These are phyloP conservation scores for Haematococcus lacustris DNA, from an alignment of 139 green algal species.

Conservation along the genomic window DNA sequence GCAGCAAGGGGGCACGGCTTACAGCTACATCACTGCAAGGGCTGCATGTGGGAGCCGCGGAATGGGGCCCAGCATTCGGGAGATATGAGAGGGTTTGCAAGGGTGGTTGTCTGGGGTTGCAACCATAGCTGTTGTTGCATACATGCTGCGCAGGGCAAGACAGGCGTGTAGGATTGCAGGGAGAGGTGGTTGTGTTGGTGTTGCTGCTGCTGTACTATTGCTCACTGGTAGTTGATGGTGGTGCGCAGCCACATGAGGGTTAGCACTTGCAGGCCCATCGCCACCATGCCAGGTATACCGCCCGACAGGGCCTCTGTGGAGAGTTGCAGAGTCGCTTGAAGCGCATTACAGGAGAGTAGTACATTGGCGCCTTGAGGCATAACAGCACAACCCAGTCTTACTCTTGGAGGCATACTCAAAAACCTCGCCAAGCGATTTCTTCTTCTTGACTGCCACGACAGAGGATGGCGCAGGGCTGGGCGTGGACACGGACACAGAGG, in stretches of 20 bases:
- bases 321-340: slow-evolving; percentile 13
- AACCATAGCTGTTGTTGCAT: neutral
- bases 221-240: slow-evolving; percentile 87
- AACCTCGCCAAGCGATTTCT: slow-evolving; percentile 23
- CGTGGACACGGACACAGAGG: neutral
- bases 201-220: too few relatives aligned
- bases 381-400: neutral
- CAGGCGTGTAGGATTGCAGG: neutral
- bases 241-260: slow-evolving; percentile 86
- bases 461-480: neutral
- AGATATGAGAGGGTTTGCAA: too few relatives aligned
- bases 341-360: neutral
- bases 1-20: too few relatives aligned
- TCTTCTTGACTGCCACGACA: slow-evolving; percentile 19
- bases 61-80: too few relatives aligned
- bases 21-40: too few relatives aligned
- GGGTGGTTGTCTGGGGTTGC: too few relatives aligned
- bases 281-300: slow-evolving; percentile 70
- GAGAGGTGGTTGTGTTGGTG: neutral
- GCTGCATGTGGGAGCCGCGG: too few relatives aligned
- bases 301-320: slow-evolving; percentile 67
- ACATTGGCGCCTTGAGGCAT: neutral
- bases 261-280: slow-evolving; percentile 76
- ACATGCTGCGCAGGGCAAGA: neutral
- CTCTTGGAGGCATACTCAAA: slow-evolving; percentile 4